A percentile compares a stretch with the other conserved stretches of the same genome.
Conservation (phyloP, 495 filamentous ascomycete species). For the Annulohypoxylon nitens region DNA sequence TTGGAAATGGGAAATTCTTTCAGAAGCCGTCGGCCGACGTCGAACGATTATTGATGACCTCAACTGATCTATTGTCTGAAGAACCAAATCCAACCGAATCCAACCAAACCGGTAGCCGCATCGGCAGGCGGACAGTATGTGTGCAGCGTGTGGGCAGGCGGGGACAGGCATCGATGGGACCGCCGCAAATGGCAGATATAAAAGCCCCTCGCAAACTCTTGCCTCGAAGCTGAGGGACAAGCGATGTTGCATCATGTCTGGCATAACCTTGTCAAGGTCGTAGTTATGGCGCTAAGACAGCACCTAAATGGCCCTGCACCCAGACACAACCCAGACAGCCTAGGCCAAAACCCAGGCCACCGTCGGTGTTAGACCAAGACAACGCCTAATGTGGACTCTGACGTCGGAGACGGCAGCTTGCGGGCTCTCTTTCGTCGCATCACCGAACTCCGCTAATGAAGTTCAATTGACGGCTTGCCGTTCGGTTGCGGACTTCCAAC, state of each 20-base stretch:
- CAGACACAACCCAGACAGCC: no score
- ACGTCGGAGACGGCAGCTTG: conserved; percentile 26
- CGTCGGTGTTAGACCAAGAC: conserved; percentile 30
- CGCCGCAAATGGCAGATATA: conserved; percentile 22
- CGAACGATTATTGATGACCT: conserved; percentile 43
- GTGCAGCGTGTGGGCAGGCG: no score
- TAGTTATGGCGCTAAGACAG: conserved; percentile 18
- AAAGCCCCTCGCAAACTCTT: conserved; percentile 42
- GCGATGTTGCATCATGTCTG: conserved; percentile 30
- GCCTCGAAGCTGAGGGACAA: conserved; percentile 4
- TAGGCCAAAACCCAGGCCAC: background rate
- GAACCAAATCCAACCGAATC: conserved; percentile 3
- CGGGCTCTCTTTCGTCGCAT: conserved; percentile 15
- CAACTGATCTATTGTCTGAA: conserved; percentile 32
- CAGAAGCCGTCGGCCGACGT: conserved; percentile 42
- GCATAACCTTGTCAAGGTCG: conserved; percentile 7
- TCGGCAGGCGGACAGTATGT: background rate
- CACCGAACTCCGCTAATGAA: conserved; percentile 16
- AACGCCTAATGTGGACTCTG: background rate
- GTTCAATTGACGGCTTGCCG: background rate
- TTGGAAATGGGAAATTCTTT: background rate
- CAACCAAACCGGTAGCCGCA: background rate
- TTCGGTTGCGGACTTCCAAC: conserved; percentile 12
- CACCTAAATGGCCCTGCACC: background rate
- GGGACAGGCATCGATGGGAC: background rate